Base-by-base conservation (phyloP, 768 basidiomycete species). In the Mycena albidolilacea region DNA sequence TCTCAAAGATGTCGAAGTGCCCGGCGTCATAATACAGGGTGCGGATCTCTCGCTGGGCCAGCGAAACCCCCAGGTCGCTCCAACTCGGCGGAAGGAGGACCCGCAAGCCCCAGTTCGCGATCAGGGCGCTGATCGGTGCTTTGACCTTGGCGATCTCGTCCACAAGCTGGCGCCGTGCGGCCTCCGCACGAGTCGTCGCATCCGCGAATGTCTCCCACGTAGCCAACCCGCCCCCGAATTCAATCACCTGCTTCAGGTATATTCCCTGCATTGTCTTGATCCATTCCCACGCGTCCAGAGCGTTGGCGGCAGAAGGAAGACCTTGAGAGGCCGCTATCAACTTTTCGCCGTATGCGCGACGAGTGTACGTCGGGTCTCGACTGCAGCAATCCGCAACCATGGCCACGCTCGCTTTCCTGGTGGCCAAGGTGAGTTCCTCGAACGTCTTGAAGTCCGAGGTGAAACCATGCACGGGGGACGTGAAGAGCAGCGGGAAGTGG, bases 1-100 rank as follows among this genome's bases (percentile, higher is more conserved):
- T 70, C 50, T 70, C 69, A 19, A 70, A 70, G 69, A 70, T 54
- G 61, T 70, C 61, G 69, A 70, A 70, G 61, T 70, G 69, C 9
- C 69, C 69, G 7, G 50, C 41, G 14, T 70, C 69, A 21, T 52
- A 63, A 50, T 54, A 70, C 11, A 39, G 17, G 12, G 50, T 55
- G 7, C 38, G 59, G 43, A 21, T 37, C 7, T 70, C 69, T 46
- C 69, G 69, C 23, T 55, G 30, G 17, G 11, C 44, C 9, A 8
- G 48, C 5, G 60, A 50, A 63, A 70, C 30, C 41, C 69, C 69
- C 61, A 63, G 41, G 50, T 70, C 69, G 35, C 14, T 54, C 61
- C 69, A 70, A 4, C 35, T 57, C 5, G 44, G 23, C n/a, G 43
- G 41, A 54, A 70, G 58, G 19, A 70, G 61, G 46, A 61, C n/a